Base-by-base conservation (phyloP, 331 rosid species). In the Malus hybrid region DNA sequence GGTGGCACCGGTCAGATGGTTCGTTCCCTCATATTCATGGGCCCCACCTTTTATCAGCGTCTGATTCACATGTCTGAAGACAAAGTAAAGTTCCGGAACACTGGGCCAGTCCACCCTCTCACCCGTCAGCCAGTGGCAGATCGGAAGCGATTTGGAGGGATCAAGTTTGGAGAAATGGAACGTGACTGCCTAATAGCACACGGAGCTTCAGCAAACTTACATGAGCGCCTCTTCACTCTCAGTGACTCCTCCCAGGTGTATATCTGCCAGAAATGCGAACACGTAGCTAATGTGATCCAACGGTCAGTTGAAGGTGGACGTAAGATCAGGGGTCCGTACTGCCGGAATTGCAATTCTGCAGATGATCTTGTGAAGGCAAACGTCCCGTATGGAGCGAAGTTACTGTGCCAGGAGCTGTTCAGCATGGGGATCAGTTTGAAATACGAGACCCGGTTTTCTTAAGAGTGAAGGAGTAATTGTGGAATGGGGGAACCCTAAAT, bases 131-230 rank as follows among this genome's bases (percentile, higher is more conserved):
- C 99, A 1, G 99, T 95, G 48, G 97, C 97, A 1, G 99, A 95
- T 73, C 73, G 99, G 70, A 95, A 95, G 80, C 89, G 99, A n/a
- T 95, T 92, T 68, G 99, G 99, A 60, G 99, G 99, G 28, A 86
- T 95, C 75, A 95, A 95, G 78, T 95, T 95, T 18, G 99, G 99
- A 31, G 99, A 95, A 78, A 95, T 95, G 99, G 99, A 95, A 84
- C 92, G 99, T 4, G 99, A 95, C 81, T 95, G 99, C 80, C 87
- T 95, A 22, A 85, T 95, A 7, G 99, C 99, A 11, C 99, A 95
- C 5, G 99, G 99, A 33, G 99, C 99, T 31, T 92, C 99, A 0
- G 96, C 97, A 34, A 95, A 95, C 84, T 79, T 95, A 75, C 90
- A 95, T 16, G 99, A 95, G 56, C 97, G 99, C 13, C 93, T 95